Evolutionary conservation across 2,329 filamentous ascomycete genomes (phyloP).

Genomic region (Capronia epimyces): DNA sequence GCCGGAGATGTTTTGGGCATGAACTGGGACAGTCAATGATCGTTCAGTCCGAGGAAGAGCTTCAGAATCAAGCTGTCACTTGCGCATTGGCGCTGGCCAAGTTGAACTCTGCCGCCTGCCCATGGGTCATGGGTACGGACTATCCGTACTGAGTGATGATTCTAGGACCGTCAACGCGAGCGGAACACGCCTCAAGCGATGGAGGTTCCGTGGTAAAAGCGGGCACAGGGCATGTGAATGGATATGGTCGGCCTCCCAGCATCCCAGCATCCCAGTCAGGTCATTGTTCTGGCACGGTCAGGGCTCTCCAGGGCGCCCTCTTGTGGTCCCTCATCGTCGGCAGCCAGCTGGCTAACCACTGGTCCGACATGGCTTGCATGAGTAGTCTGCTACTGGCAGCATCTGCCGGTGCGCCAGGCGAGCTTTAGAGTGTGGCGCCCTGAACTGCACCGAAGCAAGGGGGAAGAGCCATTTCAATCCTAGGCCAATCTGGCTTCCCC

Average conservation of each 20-base stretch:
- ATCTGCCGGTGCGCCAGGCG: conserved; percentile 23
- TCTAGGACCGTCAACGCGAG: conserved; percentile 4
- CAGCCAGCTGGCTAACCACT: conserved; percentile 18
- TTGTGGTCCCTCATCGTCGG: conserved; percentile 3
- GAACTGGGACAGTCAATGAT: conserved; percentile 2
- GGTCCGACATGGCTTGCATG: conserved; percentile 23
- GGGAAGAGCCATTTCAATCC: background rate
- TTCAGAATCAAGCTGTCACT: conserved; percentile 10
- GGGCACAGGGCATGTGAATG: conserved; percentile 15
- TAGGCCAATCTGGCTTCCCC: conserved; percentile 1
- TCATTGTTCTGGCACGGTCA: background rate
- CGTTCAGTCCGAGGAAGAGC: background rate
- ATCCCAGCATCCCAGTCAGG: background rate
- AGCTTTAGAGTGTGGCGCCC: conserved; percentile 27
- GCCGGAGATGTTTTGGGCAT: conserved; percentile 11
- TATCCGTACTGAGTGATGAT: conserved; percentile 14
- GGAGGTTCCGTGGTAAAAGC: conserved; percentile 10
- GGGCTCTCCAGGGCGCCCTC: conserved; percentile 2
- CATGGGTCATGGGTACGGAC: conserved; percentile 24
- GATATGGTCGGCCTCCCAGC: conserved; percentile 5
- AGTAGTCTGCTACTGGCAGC: conserved; percentile 16
- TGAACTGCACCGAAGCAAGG: conserved; percentile 8
- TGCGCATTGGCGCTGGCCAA: conserved; percentile 3
- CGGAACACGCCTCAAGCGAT: conserved; percentile 1
- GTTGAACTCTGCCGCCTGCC: background rate